Evolutionary conservation across 768 basidiomycete species (phyloP).

Genomic region (Tylopilus rubrobrunneus): DNA sequence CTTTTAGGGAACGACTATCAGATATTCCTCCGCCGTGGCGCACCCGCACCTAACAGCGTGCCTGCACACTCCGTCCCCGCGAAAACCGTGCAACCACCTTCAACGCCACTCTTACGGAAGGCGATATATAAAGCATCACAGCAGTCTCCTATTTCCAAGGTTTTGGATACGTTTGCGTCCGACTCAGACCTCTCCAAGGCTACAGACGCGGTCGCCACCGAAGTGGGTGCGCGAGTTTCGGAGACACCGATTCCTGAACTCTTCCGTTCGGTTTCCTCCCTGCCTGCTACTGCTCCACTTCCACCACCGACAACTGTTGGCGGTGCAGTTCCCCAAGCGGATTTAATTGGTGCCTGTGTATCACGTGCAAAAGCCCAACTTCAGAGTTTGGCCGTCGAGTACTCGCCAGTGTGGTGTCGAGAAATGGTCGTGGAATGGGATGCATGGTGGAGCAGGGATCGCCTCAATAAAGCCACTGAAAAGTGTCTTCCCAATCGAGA

Average conservation of each 20-base stretch:
- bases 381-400: constrained; percentile 8
- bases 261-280: constrained; percentile 39
- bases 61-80: constrained; percentile 25
- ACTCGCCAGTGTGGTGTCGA: constrained; percentile 32
- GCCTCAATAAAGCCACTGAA: constrained; percentile 51
- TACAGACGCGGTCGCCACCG: constrained; percentile 44
- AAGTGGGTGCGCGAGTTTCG: constrained; percentile 15
- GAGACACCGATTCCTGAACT: constrained; percentile 44
- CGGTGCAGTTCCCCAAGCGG: background rate
- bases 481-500: constrained; percentile 56
- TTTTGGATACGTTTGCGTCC: constrained; percentile 56
- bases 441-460: constrained; percentile 57
- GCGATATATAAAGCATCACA: constrained; percentile 38
- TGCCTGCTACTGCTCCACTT: constrained; percentile 14
- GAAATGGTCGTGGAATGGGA: constrained; percentile 23
- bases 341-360: background rate
- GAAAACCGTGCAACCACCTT: constrained; percentile 28
- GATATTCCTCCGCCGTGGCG: constrained; percentile 55
- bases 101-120: constrained; percentile 37
- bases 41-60: constrained; percentile 20
- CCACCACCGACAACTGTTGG: background rate
- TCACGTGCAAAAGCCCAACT: constrained; percentile 6
- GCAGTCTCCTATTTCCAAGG: constrained; percentile 48
- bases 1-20: constrained; percentile 69
- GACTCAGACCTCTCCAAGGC: constrained; percentile 54